phyloP scores from a whole-genome alignment of 306 rosid species.

The Casuarina glauca region DNA sequence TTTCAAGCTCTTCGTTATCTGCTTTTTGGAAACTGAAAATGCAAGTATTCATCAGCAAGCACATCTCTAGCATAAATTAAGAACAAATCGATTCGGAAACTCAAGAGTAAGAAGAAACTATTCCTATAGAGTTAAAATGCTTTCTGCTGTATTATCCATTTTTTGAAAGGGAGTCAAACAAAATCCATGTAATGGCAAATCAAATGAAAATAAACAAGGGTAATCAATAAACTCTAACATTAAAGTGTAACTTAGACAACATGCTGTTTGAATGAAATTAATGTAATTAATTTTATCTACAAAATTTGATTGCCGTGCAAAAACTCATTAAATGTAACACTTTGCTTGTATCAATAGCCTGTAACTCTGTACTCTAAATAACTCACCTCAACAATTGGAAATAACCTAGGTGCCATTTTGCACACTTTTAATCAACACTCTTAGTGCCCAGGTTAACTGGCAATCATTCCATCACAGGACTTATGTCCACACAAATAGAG shows the following conservation, averaged over 20 bases:
- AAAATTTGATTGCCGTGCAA: background rate
- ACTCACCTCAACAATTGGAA: background rate
- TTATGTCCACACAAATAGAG: background rate
- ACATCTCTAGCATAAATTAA: background rate
- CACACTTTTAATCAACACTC: background rate
- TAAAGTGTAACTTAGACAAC: background rate
- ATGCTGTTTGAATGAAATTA: background rate
- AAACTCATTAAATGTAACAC: background rate
- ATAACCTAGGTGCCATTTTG: background rate
- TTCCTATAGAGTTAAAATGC: too few relatives aligned
- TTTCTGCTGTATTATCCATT: too few relatives aligned
- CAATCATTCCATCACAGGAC: too few relatives aligned
- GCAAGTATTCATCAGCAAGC: constrained; percentile 25
- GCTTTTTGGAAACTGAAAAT: constrained; percentile 69
- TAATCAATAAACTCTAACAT: background rate
- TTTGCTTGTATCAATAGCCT: background rate
- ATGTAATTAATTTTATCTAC: background rate
- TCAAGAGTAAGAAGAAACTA: background rate
- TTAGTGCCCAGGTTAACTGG: background rate
- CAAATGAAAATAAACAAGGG: too few relatives aligned
- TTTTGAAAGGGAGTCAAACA: background rate
- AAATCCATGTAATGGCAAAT: too few relatives aligned
- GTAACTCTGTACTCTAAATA: background rate
- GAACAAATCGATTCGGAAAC: background rate
- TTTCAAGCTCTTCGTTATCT: constrained; percentile 50